Conservation (phyloP, 2,329 filamentous ascomycete species). For the Paecilomyces niveus region DNA sequence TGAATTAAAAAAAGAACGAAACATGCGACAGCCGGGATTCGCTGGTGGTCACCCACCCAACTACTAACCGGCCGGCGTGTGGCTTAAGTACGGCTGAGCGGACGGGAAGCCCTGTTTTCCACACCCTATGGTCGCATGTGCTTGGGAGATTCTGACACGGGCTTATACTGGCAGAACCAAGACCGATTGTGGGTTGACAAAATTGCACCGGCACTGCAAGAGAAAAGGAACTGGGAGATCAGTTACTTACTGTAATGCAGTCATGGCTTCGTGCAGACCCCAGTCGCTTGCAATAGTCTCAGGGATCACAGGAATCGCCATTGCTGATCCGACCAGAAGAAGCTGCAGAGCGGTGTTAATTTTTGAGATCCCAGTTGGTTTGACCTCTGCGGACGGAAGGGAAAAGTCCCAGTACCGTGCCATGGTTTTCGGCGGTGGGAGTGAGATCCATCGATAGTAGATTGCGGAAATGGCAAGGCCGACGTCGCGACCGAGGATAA, state of each 20-base stretch:
- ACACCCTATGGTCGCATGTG: constrained; percentile 42
- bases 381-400: constrained; percentile 51
- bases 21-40: constrained; percentile 42
- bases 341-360: constrained; percentile 92
- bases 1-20: constrained; percentile 15
- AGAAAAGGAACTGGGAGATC: constrained; percentile 3
- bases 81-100: constrained; percentile 44
- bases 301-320: constrained; percentile 67
- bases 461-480: constrained; percentile 78
- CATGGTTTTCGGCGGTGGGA: constrained; percentile 90
- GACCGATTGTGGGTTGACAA: not conserved
- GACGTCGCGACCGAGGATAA: constrained; percentile 84
- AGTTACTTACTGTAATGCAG: constrained; percentile 37
- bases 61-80: constrained; percentile 42
- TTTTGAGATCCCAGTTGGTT: constrained; percentile 40
- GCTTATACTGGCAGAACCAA: constrained; percentile 9
- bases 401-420: constrained; percentile 95
- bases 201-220: not conserved
- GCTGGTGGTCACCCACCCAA: constrained; percentile 44
- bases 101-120: constrained; percentile 44
- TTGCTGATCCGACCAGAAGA: constrained; percentile 75
- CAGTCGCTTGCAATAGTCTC: constrained; percentile 46
- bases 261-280: constrained; percentile 57
- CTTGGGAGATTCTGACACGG: not conserved
- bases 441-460: constrained; percentile 91